These are phyloP conservation scores for Arachnopeziza araneosa DNA, from an alignment of 2,329 filamentous ascomycete genomes.

Conservation along the genomic window DNA sequence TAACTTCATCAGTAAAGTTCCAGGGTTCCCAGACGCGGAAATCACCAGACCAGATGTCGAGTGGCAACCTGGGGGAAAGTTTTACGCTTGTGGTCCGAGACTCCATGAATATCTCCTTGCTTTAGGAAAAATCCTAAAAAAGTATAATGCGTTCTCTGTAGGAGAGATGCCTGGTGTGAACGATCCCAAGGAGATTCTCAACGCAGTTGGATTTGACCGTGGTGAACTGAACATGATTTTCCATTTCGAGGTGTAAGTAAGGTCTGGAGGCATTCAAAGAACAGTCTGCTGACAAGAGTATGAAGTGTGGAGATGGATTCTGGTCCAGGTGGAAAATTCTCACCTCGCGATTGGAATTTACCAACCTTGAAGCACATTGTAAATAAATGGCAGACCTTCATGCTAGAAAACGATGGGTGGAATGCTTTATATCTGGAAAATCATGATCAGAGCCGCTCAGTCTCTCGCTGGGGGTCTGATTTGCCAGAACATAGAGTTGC, in stretches of 20 bases:
- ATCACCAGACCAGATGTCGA: constrained; percentile 35
- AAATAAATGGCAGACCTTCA: constrained; percentile 45
- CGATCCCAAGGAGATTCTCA: constrained; percentile 44
- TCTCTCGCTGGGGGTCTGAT: constrained; percentile 43
- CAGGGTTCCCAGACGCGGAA: constrained; percentile 49
- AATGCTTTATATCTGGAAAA: constrained; percentile 54
- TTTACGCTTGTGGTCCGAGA: constrained; percentile 51
- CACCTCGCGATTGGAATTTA: constrained; percentile 34
- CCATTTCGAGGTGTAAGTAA: constrained; percentile 57
- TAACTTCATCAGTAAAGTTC: constrained; percentile 60
- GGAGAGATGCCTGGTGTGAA: constrained; percentile 43
- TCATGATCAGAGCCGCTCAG: constrained; percentile 48
- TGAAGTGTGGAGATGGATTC: constrained; percentile 45
- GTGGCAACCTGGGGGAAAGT: constrained; percentile 46
- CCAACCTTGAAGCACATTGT: constrained; percentile 41
- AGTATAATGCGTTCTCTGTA: constrained; percentile 47
- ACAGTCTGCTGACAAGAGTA: neutral
- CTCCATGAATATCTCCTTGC: constrained; percentile 47
- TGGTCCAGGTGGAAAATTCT: constrained; percentile 40
- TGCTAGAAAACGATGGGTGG: constrained; percentile 49
- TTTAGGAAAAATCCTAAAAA: constrained; percentile 40
- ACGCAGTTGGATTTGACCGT: constrained; percentile 48
- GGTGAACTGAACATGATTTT: constrained; percentile 68
- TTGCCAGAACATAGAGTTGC: constrained; percentile 35
- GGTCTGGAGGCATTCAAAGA: neutral